A percentile compares a stretch with the other conserved stretches of the same genome.
phyloP scores from a whole-genome alignment of 805 yeast species.

The Yarrowia osloensis region DNA sequence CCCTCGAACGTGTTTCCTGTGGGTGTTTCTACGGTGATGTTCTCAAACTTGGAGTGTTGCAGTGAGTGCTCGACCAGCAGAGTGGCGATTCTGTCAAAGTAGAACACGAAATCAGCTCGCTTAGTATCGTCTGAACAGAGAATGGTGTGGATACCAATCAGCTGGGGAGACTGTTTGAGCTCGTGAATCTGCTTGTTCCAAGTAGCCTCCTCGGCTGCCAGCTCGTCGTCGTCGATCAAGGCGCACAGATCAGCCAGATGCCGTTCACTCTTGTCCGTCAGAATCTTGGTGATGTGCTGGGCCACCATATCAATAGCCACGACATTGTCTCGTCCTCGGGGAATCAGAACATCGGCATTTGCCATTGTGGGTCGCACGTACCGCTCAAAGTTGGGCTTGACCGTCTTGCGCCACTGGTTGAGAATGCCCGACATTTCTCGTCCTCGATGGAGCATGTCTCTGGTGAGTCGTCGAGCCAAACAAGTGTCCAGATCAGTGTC shows the following conservation, averaged over 20 bases:
- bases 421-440: slow-evolving; percentile 81
- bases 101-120: slow-evolving; percentile 80
- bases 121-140: slow-evolving; percentile 56
- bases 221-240: slow-evolving; percentile 49
- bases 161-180: slow-evolving; percentile 59
- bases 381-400: slow-evolving; percentile 85
- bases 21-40: slow-evolving; percentile 48
- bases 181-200: slow-evolving; percentile 37
- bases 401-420: slow-evolving; percentile 86
- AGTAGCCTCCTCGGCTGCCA: slow-evolving; percentile 28
- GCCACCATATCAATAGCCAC: slow-evolving; percentile 81
- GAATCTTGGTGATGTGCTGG: slow-evolving; percentile 73
- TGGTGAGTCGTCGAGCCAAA: slow-evolving; percentile 78
- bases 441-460: slow-evolving; percentile 86
- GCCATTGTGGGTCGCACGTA: slow-evolving; percentile 74
- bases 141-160: slow-evolving; percentile 69
- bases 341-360: slow-evolving; percentile 84
- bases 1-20: slow-evolving; percentile 41
- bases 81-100: slow-evolving; percentile 79
- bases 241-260: slow-evolving; percentile 66
- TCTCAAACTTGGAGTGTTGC: slow-evolving; percentile 37
- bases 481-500: slow-evolving; percentile 95
- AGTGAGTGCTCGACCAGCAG: slow-evolving; percentile 69
- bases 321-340: slow-evolving; percentile 79
- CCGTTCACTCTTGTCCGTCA: slow-evolving; percentile 60